Base-by-base conservation (phyloP, 2,329 filamentous ascomycete species). In the Dothideomycetes sp. region DNA sequence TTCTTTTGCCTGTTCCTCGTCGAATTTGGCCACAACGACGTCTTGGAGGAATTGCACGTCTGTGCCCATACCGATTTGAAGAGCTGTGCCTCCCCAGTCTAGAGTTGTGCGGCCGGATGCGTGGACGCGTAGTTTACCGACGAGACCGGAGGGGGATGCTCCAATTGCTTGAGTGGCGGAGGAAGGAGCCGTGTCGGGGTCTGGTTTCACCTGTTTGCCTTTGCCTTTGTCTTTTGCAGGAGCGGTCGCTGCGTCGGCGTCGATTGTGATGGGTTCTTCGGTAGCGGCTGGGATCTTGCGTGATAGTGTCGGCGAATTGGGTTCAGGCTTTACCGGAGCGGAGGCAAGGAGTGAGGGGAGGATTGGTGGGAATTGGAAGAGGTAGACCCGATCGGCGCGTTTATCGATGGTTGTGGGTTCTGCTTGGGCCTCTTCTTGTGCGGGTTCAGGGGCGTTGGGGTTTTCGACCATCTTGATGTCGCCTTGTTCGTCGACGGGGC, bases 361-460 rank as follows among this genome's bases (percentile, higher is more conserved):
- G 44, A 77, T 65, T 1, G 77, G 75, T 10, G 77, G 77, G 51
- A 80, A 71, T 55, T 80, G 77, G 55, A 80, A 74, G 37, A 80
- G 64, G 54, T 80, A 80, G 39, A 77, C 65, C 43, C 71, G 69
- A 40, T 76, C 70, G 24, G 70, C 60, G 13, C 68, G 63, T 29
- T 63, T 62, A 37, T 62, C 67, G 22, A 56, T 48, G 5, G 15
- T 32, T 4, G 27, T 17, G 36, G n/a, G n/a, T n/a, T n/a, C n/a
- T n/a, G n/a, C n/a, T n/a, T n/a, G n/a, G n/a, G n/a, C n/a, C n/a
- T n/a, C n/a, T n/a, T n/a, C n/a, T 18, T 17, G 32, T 31, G 15
- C 33, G 22, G 17, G 33, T 9, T 13, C 16, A 20, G 31, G 4
- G 6, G 31, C 37, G 16, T 33, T 32, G 4, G 13, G n/a, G n/a